Evolutionary conservation across 768 basidiomycete species (phyloP).

Genomic region (Mycena maculata): DNA sequence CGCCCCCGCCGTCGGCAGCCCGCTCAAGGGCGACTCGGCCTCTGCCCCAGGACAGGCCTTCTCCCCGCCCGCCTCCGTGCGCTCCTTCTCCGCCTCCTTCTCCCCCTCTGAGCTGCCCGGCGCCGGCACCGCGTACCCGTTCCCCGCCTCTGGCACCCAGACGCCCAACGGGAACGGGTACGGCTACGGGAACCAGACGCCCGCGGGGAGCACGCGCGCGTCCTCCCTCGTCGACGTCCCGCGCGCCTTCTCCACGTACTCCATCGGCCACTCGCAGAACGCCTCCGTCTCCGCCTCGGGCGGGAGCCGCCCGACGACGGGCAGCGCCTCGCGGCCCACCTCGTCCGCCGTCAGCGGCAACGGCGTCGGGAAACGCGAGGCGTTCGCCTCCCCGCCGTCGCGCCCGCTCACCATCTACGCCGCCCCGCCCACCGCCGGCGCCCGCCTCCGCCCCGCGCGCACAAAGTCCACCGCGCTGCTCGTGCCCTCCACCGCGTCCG

Average conservation of each 20-base stretch:
- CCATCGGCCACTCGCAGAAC: background rate
- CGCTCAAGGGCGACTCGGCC: background rate
- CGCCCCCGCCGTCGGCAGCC: conserved; percentile 41
- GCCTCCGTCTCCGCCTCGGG: background rate
- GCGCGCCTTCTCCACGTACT: conserved; percentile 21
- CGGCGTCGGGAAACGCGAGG: conserved; percentile 53
- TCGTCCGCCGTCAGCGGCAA: background rate
- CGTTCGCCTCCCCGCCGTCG: conserved; percentile 68
- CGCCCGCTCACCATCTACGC: conserved; percentile 70
- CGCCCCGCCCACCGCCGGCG: conserved; percentile 53
- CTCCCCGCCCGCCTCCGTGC: conserved; percentile 63
- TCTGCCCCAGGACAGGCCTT: conserved; percentile 61
- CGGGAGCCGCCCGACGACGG: conserved; percentile 22
- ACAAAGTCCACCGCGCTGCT: conserved; percentile 64
- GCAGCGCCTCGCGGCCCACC: background rate
- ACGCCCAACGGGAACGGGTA: no score
- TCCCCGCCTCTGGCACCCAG: conserved; percentile 18
- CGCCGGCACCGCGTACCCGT: conserved; percentile 35
- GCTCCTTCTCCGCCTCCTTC: conserved; percentile 51
- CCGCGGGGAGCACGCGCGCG: conserved; percentile 33
- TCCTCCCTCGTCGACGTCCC: conserved; percentile 29
- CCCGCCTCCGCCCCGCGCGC: conserved; percentile 50
- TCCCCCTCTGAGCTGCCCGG: conserved; percentile 8
- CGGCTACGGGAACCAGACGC: no score
- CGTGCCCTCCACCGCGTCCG: background rate